Evolutionary conservation across 331 rosid genomes (phyloP), one percentile per base, ranked within the genome.

Genomic region (Pyracantha coccinea): DNA sequence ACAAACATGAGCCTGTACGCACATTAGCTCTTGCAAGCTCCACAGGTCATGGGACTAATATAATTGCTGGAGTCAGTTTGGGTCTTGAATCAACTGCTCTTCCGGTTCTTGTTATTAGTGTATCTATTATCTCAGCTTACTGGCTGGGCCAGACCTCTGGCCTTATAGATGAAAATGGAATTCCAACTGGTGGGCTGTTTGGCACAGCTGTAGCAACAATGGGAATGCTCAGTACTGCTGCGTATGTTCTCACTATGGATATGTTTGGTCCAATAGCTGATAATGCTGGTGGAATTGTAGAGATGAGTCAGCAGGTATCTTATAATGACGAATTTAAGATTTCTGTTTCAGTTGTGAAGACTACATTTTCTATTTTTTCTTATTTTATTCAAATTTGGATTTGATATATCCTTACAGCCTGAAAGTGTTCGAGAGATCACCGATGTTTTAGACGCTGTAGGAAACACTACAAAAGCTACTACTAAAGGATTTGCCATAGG

Each of bases 141-240:
- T 92, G 98, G 98, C 78, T 95, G 72, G 99, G 99, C 65, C 97
- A 79, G 2, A 95, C 97, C 14, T 88, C 84, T 31, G 98, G 99
- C 76, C 90, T 95, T 41, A 79, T 90, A 66, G 99, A 95, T 47
- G 98, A 86, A 83, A 77, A 74, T 38, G 99, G 99, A 81, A 88
- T 53, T 68, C 96, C 96, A 77, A 92, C 87, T 52, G 99, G 99
- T 63, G 99, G 99, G 79, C 90, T 95, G 70, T 95, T 95, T 81
- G 99, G 99, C 73, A 95, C 99, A 54, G 98, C 98, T 85, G 99
- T 95, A 75, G 99, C 99, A 58, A 95, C 98, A 62, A 95, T 95
- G 99, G 99, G 99, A 76, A 95, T 95, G 99, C 93, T 95, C 78
- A 95, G 99, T 87, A 95, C 98, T 78, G 99, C 99, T 78, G 99